Percentiles rank a stretch among this genome's conserved stretches.
phyloP scores from a whole-genome alignment of 2,329 filamentous ascomycete genomes.

The Colletotrichum orbiculare region DNA sequence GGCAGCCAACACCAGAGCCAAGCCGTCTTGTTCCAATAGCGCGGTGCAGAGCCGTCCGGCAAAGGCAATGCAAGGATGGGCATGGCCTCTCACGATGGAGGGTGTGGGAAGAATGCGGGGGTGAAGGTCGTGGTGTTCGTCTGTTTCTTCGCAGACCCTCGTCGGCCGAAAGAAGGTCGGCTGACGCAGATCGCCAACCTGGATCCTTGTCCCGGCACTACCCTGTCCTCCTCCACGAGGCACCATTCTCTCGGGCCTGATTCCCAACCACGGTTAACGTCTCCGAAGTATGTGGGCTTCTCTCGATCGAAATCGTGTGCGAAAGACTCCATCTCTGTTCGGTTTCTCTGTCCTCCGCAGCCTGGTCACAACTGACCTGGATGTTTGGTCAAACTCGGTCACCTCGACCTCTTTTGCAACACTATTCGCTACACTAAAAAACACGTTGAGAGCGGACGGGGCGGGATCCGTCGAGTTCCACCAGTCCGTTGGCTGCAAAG shows the following conservation, averaged over 20 bases:
- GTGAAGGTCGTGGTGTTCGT: conserved; percentile 2
- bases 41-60: background rate
- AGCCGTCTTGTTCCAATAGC: conserved; percentile 19
- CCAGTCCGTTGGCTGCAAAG: conserved; percentile 23
- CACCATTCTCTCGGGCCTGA: conserved; percentile 21
- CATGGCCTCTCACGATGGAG: background rate
- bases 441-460: conserved; percentile 18
- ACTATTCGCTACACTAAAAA: background rate
- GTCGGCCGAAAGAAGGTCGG: conserved; percentile 23
- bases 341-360: background rate
- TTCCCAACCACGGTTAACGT: conserved; percentile 30
- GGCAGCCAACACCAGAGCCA: conserved; percentile 15
- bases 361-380: too few species aligned
- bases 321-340: conserved; percentile 7
- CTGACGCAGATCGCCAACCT: conserved; percentile 29
- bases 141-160: background rate
- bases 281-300: conserved; percentile 18
- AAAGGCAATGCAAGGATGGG: background rate
- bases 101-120: conserved; percentile 13
- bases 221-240: conserved; percentile 15
- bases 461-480: conserved; percentile 18
- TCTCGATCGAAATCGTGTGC: conserved; percentile 16
- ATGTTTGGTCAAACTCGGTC: background rate
- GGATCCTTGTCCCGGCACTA: conserved; percentile 32
- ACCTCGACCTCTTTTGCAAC: background rate